Percentiles rank a stretch among this genome's conserved stretches.
Conservation (phyloP, 225 moss, liverwort and hornwort genomes). For the Polytrichum commune region DNA sequence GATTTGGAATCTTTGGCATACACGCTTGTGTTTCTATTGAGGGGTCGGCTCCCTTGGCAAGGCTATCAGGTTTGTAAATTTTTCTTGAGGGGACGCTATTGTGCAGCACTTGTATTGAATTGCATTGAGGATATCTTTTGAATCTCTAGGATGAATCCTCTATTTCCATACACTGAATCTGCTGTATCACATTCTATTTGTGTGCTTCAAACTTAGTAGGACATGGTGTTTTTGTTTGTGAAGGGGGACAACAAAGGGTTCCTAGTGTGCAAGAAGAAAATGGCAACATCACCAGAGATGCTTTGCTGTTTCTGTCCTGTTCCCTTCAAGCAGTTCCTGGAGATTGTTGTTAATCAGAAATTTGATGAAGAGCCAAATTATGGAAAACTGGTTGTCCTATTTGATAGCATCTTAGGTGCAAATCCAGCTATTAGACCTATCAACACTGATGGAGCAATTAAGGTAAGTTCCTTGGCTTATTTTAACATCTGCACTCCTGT, state of each 20-base stretch:
- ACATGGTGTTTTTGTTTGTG: neutral
- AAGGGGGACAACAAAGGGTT: conserved; percentile 74
- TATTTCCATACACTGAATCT: too few relatives aligned
- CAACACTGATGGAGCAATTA: conserved; percentile 63
- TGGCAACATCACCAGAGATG: conserved; percentile 71
- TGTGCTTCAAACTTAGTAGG: neutral
- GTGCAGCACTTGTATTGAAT: neutral
- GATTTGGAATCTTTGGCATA: conserved; percentile 69
- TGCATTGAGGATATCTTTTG: too few relatives aligned
- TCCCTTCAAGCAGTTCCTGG: conserved; percentile 63
- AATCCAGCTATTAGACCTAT: conserved; percentile 66
- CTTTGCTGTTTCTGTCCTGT: conserved; percentile 65
- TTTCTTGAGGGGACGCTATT: neutral
- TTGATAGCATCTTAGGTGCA: conserved; percentile 56
- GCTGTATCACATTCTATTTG: too few relatives aligned
- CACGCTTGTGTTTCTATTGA: conserved; percentile 54
- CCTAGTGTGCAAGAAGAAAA: conserved; percentile 68
- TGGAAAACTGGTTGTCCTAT: conserved; percentile 48
- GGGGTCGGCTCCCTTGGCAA: conserved; percentile 69
- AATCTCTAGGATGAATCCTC: too few relatives aligned
- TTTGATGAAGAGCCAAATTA: conserved; percentile 70
- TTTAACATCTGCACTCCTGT: too few relatives aligned
- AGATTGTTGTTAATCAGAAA: conserved; percentile 69
- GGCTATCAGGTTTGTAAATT: conserved; percentile 46
- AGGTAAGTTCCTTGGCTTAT: conserved; percentile 22